Base-by-base conservation (phyloP, 495 filamentous ascomycete species). In the Aspergillus campestris region DNA sequence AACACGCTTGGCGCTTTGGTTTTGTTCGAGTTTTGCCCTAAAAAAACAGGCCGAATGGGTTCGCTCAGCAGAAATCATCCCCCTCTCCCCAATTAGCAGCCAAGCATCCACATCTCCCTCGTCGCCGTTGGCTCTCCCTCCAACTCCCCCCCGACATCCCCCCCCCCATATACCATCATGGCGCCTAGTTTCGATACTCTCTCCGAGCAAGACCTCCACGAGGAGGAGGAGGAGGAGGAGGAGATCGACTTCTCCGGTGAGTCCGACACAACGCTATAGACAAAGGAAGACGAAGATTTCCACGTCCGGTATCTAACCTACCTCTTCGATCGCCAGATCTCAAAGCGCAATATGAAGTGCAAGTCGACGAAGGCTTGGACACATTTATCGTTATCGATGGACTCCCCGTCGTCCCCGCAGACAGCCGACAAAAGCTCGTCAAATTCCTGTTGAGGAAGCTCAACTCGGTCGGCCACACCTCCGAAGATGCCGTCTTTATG, bases 361-460 rank as follows among this genome's bases (percentile, higher is more conserved):
- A 90, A 56, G 75, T 95, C 40, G 91, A 98, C 62, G 86, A 95
- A 64, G 91, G 92, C 43, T 80, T 95, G 57, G 92, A 98, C 60
- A 83, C 87, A 50, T 98, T 98, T 56, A 82, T 98, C 45, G 88
- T 96, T 40, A 77, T 95, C 63, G 92, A 98, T 67, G 92, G 92
- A 51, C 79, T 96, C 31, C 92, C 92, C 45, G 68, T 82, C 39
- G 92, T 98, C 38, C 65, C 75, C 44, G 85, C 86, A 59, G 89
- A 87, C 28, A 86, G 79, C 69, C 85, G 84, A 61, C 79, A 87
- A 27, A 95, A 94, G 69, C 81, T 98, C 43, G 74, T 94, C 55
- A 96, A 96, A 65, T 95, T 95, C 67, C 70, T 98, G 64, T 71
- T 92, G 62, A 86, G 87, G 71, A 95, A 92, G 75, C 73, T 98